Evolutionary conservation across 345 rosid genomes (phyloP).

Genomic region (Eucalyptus shirleyi): DNA sequence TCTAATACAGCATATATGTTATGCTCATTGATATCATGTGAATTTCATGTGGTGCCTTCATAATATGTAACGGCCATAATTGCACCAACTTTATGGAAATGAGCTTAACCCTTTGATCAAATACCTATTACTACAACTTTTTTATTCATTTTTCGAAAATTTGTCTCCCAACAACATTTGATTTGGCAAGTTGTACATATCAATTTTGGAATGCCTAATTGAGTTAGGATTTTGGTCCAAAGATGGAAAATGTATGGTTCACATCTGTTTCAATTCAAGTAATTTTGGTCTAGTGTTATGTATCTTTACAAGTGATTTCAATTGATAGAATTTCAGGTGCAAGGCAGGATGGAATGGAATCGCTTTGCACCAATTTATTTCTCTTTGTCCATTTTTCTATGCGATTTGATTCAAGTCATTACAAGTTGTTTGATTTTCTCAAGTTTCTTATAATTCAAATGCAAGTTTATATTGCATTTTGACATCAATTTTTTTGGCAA

Average conservation of each 20-base stretch:
- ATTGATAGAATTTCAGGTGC: not conserved
- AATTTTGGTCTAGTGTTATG: not conserved
- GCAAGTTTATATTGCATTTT: rapidly evolving
- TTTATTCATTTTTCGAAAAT: not conserved
- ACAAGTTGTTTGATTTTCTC: not conserved
- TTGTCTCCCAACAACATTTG: not conserved
- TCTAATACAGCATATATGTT: rapidly evolving
- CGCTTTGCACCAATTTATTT: rapidly evolving
- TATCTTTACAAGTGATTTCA: not conserved
- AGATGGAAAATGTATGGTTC: not conserved
- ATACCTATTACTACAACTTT: rapidly evolving
- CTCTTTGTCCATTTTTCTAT: not conserved
- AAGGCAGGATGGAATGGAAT: rapidly evolving
- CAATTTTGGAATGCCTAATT: not conserved
- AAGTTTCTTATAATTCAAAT: rapidly evolving
- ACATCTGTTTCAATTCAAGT: rapidly evolving
- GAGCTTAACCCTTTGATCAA: not conserved
- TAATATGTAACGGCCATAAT: rapidly evolving
- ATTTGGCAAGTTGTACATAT: not conserved
- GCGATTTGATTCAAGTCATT: rapidly evolving
- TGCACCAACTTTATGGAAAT: rapidly evolving
- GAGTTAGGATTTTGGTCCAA: rapidly evolving
- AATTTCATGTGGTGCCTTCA: not conserved
- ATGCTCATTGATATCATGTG: not conserved
- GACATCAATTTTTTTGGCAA: not conserved